Evolutionary conservation across 345 rosid species (phyloP).

Genomic region (Lepidium aucheri): DNA sequence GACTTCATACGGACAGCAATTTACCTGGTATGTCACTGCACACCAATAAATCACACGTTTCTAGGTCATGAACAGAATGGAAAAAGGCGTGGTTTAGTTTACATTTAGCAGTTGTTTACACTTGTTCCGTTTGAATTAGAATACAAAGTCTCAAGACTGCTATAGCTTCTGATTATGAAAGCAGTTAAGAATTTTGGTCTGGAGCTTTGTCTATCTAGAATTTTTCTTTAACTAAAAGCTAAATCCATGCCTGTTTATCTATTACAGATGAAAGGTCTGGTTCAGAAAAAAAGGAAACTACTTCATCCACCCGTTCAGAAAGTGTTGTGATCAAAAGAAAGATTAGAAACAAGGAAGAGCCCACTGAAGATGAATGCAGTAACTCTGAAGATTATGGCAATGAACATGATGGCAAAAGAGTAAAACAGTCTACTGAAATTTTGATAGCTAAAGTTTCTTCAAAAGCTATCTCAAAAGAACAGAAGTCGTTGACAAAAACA

Average conservation of each 20-base stretch:
- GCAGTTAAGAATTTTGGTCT: not conserved
- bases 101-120: not conserved
- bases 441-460: conserved; percentile 8
- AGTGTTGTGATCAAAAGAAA: conserved; percentile 27
- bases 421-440: conserved; percentile 24
- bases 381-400: conserved; percentile 29
- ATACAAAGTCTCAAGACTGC: not conserved
- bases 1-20: conserved; percentile 37
- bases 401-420: conserved; percentile 32
- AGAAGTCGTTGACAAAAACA: conserved; percentile 29
- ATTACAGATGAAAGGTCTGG: conserved; percentile 39
- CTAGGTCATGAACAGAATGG: not conserved
- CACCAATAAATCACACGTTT: not conserved
- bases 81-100: not conserved
- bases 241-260: not conserved
- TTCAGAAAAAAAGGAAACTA: conserved; percentile 19
- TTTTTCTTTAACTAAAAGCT: not conserved
- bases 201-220: not conserved
- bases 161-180: not conserved
- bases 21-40: conserved; percentile 36
- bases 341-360: conserved; percentile 20
- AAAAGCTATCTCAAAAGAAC: conserved; percentile 16
- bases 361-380: conserved; percentile 17
- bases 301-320: conserved; percentile 23
- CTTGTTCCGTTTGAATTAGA: not conserved